Conservation (phyloP, 768 basidiomycete species). For the Gymnopilus dilepis region DNA sequence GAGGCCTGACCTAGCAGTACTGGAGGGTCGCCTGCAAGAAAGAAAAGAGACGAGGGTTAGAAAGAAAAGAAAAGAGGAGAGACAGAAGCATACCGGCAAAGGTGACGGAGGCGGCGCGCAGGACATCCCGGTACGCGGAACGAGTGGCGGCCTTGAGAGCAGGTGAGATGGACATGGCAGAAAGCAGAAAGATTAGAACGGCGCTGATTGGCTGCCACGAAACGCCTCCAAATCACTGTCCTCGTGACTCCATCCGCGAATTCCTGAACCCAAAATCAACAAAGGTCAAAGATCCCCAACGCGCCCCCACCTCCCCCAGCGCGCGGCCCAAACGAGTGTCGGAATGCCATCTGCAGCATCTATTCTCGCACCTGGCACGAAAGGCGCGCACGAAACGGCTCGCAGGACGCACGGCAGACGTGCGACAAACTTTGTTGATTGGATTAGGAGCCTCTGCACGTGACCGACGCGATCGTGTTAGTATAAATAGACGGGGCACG, state of each 20-base stretch:
- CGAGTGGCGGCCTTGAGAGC: slow-evolving; percentile 68
- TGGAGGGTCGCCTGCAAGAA: slow-evolving; percentile 58
- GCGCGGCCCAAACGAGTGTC: background rate
- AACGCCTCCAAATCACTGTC: slow-evolving; percentile 14
- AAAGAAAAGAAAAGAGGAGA: background rate
- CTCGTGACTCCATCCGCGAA: slow-evolving; percentile 30
- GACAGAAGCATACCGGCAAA: slow-evolving; percentile 57
- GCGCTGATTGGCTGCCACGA: slow-evolving; percentile 33
- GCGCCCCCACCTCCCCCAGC: slow-evolving; percentile 1
- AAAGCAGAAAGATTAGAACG: slow-evolving; percentile 18
- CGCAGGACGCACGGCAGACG: slow-evolving; percentile 1
- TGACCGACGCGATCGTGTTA: slow-evolving; percentile 49
- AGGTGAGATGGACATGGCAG: slow-evolving; percentile 58
- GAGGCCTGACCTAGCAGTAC: slow-evolving; percentile 54
- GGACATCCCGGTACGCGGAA: slow-evolving; percentile 74
- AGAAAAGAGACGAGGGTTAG: slow-evolving; percentile 1
- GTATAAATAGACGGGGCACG: slow-evolving; percentile 48
- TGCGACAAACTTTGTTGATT: slow-evolving; percentile 45
- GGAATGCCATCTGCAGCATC: background rate
- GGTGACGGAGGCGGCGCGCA: slow-evolving; percentile 67
- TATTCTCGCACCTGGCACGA: background rate
- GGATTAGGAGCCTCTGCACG: slow-evolving; percentile 40
- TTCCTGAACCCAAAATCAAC: slow-evolving; percentile 31
- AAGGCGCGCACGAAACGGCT: slow-evolving; percentile 6
- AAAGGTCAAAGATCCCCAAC: slow-evolving; percentile 21